phyloP scores from a whole-genome alignment of 1,284 basidiomycete genomes.

The Apiotrichum brassicae region DNA sequence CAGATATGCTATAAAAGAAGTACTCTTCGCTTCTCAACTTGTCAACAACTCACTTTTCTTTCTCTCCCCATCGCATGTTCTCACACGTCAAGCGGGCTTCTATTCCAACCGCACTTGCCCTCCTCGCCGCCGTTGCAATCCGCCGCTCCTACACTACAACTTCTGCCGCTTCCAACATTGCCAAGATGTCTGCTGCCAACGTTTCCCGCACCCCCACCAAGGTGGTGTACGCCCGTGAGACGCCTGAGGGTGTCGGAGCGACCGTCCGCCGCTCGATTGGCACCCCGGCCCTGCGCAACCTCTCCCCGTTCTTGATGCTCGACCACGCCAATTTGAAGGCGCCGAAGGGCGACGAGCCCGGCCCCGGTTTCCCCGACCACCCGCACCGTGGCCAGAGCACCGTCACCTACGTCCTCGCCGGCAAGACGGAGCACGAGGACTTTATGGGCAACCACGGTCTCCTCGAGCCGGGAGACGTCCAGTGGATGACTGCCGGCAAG shows the following conservation, averaged over 20 bases:
- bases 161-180: neutral
- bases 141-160: conserved; percentile 3
- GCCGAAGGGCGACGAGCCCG: conserved; percentile 12
- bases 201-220: conserved; percentile 66
- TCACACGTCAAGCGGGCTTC: neutral
- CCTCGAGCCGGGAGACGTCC: conserved; percentile 76
- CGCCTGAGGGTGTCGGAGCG: conserved; percentile 81
- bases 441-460: conserved; percentile 75
- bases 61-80: conserved; percentile 3
- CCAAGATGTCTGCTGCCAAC: conserved; percentile 5
- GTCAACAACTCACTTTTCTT: conserved; percentile 3
- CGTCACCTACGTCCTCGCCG: conserved; percentile 77
- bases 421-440: conserved; percentile 73
- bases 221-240: conserved; percentile 68
- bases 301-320: conserved; percentile 85
- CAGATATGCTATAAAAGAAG: no score
- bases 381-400: conserved; percentile 77
- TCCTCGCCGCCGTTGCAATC: neutral
- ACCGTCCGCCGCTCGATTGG: conserved; percentile 87
- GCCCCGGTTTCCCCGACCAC: conserved; percentile 59
- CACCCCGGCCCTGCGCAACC: conserved; percentile 62
- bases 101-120: neutral
- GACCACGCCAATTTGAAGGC: conserved; percentile 43
- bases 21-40: neutral
- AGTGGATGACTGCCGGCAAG: conserved; percentile 86